Base-by-base conservation (phyloP, 1,284 basidiomycete species). In the Pseudozyma hubeiensis region DNA sequence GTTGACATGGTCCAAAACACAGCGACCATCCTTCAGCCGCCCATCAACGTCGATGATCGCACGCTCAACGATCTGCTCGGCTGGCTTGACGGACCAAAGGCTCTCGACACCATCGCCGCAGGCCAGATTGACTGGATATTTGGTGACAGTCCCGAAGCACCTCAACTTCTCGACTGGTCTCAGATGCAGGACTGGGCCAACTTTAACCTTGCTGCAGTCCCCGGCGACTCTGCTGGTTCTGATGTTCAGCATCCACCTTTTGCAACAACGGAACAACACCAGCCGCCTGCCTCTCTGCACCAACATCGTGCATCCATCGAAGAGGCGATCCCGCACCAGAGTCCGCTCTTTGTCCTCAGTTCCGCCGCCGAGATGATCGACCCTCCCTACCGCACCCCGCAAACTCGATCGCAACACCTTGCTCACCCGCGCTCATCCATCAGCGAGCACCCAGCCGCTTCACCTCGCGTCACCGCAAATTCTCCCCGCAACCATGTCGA, bases 71-170 rank as follows among this genome's bases (percentile, higher is more conserved):
- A 56, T 19, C 34, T 63, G 6, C 35, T 63, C 7, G 53, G 52
- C 4, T 63, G 61, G 61, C 61, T 63, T 17, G 61, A 63, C 29
- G 61, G 61, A 0, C 49, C 53, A 6, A 10, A 24, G 6, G 29
- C 35, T n/a, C 2, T 14, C 14, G 39, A 55, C 11, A 2, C 11
- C 16, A 4, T 24, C 11, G 37, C 30, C 5, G 4, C 24, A 11
- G 60, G 52, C 8, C 46, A 63, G 48, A 46, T 51, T 17, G 61
- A 63, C 40, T 63, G 53, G 53, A 43, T 63, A 43, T 56, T 63
- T 43, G 53, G 43, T 24, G 53, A 63, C 17, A 56, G 61, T 17
- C 53, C 61, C 29, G 61, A 63, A 30, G 53, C 43, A 7, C 53
- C 61, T 17, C 53, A 40, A 37, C 37, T 53, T 14, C 49, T 63